These are phyloP conservation scores for Xylaria sp. DNA, from an alignment of 495 filamentous ascomycete species.

Conservation along the genomic window DNA sequence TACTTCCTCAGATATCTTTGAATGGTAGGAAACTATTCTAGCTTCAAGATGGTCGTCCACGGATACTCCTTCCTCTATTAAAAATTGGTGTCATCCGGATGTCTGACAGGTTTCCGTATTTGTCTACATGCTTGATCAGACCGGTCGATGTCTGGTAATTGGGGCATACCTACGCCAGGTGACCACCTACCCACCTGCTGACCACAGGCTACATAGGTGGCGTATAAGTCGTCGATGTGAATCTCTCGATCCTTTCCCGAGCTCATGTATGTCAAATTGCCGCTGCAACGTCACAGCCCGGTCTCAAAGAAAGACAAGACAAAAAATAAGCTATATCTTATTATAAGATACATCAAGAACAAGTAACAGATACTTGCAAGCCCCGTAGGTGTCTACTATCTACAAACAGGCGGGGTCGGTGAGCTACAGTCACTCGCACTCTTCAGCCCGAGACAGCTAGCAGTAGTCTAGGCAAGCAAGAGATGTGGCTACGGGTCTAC, in stretches of 20 bases:
- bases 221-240: background rate
- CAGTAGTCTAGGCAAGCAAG: background rate
- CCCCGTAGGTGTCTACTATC: background rate
- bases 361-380: background rate
- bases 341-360: background rate
- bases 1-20: background rate
- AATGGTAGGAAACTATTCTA: background rate
- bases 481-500: background rate
- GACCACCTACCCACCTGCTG: background rate
- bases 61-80: background rate
- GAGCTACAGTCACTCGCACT: background rate
- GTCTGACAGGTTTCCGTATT: background rate
- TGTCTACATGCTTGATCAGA: background rate
- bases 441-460: background rate
- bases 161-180: background rate
- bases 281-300: slow-evolving; percentile 14
- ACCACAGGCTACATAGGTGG: background rate
- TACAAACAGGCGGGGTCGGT: background rate
- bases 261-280: background rate
- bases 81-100: background rate
- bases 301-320: background rate
- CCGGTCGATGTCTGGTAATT: background rate
- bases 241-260: background rate
- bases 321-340: background rate
- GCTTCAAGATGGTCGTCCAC: background rate